Percentiles rank a stretch among this genome's conserved stretches.
Conservation (phyloP, 1,284 basidiomycete species). For the Trametes sp. region DNA sequence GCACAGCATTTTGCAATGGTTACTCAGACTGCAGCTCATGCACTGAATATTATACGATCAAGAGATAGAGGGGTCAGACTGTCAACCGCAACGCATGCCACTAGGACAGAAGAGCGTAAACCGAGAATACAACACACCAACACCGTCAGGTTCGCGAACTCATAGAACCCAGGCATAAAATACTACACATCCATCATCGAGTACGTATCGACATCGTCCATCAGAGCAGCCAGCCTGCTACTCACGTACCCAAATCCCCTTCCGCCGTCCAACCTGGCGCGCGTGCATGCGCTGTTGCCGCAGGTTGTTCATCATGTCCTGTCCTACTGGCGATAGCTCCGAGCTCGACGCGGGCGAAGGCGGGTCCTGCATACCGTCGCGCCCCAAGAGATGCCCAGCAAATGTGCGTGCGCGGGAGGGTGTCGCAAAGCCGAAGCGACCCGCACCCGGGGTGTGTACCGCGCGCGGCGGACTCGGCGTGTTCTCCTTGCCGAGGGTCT, state of each 20-base stretch:
- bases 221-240: neutral
- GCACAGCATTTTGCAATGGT: too few species aligned
- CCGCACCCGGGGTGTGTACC: neutral
- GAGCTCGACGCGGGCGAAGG: slow-evolving; percentile 76
- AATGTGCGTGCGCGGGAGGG: slow-evolving; percentile 42
- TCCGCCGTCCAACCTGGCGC: slow-evolving; percentile 39
- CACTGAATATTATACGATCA: too few species aligned
- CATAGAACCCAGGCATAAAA: too few species aligned
- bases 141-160: too few species aligned
- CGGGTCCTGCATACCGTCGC: slow-evolving; percentile 28
- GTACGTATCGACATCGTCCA: neutral
- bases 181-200: too few species aligned
- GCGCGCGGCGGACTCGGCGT: slow-evolving; percentile 29
- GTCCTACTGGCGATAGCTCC: slow-evolving; percentile 71
- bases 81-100: too few species aligned
- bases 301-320: slow-evolving; percentile 70
- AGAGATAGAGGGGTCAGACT: too few species aligned
- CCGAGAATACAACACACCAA: neutral
- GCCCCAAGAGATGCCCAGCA: slow-evolving; percentile 26
- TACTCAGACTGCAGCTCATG: too few species aligned
- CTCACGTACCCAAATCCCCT: slow-evolving; percentile 26
- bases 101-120: too few species aligned
- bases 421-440: slow-evolving; percentile 30
- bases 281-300: slow-evolving; percentile 61
- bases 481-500: slow-evolving; percentile 38